A percentile compares a stretch with the other conserved stretches of the same genome.
These are phyloP conservation scores for Solanum virginianum DNA, from an alignment of 257 asterid species.

Conservation along the genomic window DNA sequence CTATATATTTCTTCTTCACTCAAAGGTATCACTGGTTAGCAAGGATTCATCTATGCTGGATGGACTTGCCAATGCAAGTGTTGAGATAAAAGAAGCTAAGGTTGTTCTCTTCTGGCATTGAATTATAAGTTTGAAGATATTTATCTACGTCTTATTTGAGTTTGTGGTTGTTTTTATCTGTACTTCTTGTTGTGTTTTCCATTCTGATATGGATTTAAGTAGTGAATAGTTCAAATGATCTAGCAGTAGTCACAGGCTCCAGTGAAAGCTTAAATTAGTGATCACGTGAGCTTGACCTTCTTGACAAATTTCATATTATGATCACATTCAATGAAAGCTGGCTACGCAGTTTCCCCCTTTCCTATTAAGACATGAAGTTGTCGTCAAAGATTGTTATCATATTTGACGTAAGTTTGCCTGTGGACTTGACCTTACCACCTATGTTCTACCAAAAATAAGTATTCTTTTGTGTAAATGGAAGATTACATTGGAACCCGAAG, in stretches of 20 bases:
- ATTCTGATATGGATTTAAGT: neutral
- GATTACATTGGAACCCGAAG: neutral
- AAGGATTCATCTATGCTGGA: slow-evolving; percentile 97
- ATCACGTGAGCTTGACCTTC: neutral
- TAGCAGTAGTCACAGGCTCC: neutral
- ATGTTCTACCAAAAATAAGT: neutral
- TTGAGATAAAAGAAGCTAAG: slow-evolving; percentile 89
- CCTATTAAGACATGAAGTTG: neutral
- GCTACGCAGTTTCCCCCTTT: neutral
- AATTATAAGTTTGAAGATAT: neutral
- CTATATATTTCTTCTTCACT: neutral
- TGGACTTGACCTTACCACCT: neutral
- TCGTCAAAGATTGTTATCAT: neutral
- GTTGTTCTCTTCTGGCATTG: slow-evolving; percentile 21
- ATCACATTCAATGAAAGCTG: neutral
- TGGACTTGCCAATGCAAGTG: slow-evolving; percentile 87
- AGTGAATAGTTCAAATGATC: neutral
- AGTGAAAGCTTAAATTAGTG: neutral
- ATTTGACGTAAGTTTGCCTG: neutral
- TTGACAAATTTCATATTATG: neutral
- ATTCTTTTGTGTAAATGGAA: neutral
- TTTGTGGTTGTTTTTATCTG: neutral
- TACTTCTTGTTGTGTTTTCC: neutral
- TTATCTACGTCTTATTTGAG: neutral
- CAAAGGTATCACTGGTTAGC: slow-evolving; percentile 93